Percentiles rank a stretch among this genome's conserved stretches.
phyloP scores from a whole-genome alignment of 1,284 basidiomycete species.

The Vanrija sp. region DNA sequence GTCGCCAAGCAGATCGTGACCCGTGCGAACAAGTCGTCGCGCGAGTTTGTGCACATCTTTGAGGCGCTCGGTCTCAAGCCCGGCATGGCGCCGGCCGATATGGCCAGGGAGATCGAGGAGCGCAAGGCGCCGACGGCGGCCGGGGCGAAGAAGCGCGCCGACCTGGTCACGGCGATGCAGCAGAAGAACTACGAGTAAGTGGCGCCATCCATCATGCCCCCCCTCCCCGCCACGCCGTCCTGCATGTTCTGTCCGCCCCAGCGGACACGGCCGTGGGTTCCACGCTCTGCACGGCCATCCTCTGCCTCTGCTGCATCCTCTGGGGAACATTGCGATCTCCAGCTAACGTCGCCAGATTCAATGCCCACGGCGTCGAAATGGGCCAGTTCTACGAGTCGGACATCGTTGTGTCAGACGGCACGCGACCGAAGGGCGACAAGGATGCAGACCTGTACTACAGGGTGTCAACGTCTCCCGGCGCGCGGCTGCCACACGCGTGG shows the following conservation, averaged over 20 bases:
- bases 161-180: constrained; percentile 14
- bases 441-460: constrained; percentile 14
- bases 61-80: constrained; percentile 15
- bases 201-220: no score
- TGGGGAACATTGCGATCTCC: no score
- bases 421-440: constrained; percentile 4
- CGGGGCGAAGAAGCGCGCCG: constrained; percentile 12
- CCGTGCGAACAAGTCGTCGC: constrained; percentile 14
- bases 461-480: constrained; percentile 9
- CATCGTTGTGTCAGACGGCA: constrained; percentile 7
- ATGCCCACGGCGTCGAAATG: constrained; percentile 17
- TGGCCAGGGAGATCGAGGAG: constrained; percentile 17
- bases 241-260: no score
- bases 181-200: constrained; percentile 13
- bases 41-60: constrained; percentile 18
- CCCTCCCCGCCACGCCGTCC: no score
- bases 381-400: constrained; percentile 15
- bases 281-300: no score
- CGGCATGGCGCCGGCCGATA: constrained; percentile 10
- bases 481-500: constrained; percentile 13
- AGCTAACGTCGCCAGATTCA: not conserved
- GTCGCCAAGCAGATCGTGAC: constrained; percentile 19
- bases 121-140: constrained; percentile 12
- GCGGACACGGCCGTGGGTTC: no score
- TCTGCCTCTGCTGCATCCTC: no score